Evolutionary conservation across 306 rosid genomes (phyloP).

Genomic region (Glycine tomentella): DNA sequence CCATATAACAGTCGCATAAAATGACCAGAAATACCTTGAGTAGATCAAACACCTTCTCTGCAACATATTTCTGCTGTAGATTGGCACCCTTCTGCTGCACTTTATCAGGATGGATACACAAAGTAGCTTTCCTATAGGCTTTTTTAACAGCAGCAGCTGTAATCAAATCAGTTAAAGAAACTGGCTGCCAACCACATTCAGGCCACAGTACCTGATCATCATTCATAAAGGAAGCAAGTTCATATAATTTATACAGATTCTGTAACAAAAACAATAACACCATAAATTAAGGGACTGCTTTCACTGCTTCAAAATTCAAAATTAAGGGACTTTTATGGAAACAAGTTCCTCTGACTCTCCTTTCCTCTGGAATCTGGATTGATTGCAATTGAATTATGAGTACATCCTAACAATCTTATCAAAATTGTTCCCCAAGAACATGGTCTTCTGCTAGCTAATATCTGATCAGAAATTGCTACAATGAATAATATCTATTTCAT

Average conservation of each 20-base stretch:
- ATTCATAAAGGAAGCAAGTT: conserved; percentile 47
- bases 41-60: conserved; percentile 97
- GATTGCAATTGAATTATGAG: conserved; percentile 9
- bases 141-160: conserved; percentile 85
- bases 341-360: conserved; percentile 27
- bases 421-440: conserved; percentile 26
- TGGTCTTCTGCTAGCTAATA: conserved; percentile 22
- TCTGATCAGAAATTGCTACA: not conserved
- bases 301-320: conserved; percentile 40
- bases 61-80: conserved; percentile 95
- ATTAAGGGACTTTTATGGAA: conserved; percentile 17
- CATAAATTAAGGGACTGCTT: not conserved
- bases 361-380: conserved; percentile 33
- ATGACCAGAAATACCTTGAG: conserved; percentile 75
- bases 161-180: conserved; percentile 91
- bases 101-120: conserved; percentile 98
- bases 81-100: conserved; percentile 98
- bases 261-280: conserved; percentile 31
- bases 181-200: conserved; percentile 97
- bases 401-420: conserved; percentile 23
- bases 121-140: conserved; percentile 90
- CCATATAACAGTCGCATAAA: not conserved
- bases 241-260: conserved; percentile 27
- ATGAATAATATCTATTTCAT: conserved; percentile 7
- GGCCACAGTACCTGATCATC: conserved; percentile 95